Base-by-base conservation (phyloP, 441 rosid genomes). In the Gossypium davidsonii region DNA sequence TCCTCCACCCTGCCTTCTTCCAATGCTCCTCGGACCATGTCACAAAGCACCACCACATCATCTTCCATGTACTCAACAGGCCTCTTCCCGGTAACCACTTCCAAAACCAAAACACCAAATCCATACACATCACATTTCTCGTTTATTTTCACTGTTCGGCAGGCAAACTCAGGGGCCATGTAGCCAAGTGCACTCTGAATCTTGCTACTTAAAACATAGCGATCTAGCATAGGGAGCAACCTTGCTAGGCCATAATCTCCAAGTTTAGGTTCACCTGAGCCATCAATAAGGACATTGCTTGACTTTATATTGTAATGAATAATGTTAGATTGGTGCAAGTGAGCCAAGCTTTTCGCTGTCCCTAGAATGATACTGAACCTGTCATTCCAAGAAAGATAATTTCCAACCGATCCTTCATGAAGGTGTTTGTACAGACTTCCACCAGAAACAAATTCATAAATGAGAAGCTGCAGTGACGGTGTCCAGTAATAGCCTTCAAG, bases 11-110 rank as follows among this genome's bases (percentile, higher is more conserved):
- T 86, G 31, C 97, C 96, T 77, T 89, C 97, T 80, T 94, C 97
- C 58, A 92, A 70, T 12, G 96, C 89, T 74, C 91, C 96, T 76
- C 98, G 85, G 23, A 92, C 90, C 98, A 92, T 88, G 76, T 94
- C 97, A 58, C 97, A 92, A 0, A 94, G 89, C 71, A 94, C 98
- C 79, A 89, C 95, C 74, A 94, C 97, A 61, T 94, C 98, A 52
- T 94, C 97, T 82, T 92, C 98, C 98, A 94, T 92, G 82, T 94
- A 94, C 83, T 92, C 98, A 0, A 94, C 98, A 2, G 97, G 98
- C 77, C 90, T 89, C 80, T 86, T 94, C 57, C 97, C 98, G 0
- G 97, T 87, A 9, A 89, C 90, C 28, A 89, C 80, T 83, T 94
- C 94, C 18, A 90, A 85, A 59, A 80, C 86, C 74, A 90, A 79